Evolutionary conservation across 371 early-diverging fungal genomes (phyloP).

Genomic region (Apophysomyces trapeziformis): DNA sequence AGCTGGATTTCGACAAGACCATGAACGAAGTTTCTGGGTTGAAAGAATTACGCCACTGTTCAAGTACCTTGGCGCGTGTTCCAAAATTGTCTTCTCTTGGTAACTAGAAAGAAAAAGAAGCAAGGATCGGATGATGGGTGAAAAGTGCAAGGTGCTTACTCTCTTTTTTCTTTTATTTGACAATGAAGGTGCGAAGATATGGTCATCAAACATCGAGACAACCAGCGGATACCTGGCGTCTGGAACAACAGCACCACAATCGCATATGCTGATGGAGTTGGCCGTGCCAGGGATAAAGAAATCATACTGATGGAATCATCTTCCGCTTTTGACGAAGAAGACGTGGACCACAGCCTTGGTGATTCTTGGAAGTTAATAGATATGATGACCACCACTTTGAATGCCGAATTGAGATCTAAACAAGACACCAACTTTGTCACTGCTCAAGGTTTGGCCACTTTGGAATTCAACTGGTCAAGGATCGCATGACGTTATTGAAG

Average conservation of each 20-base stretch:
- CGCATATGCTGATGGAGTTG: slow-evolving; percentile 6
- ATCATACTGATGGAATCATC: slow-evolving; percentile 6
- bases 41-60: slow-evolving; percentile 3
- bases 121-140: not conserved
- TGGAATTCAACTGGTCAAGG: not conserved
- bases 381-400: not conserved
- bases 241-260: not conserved
- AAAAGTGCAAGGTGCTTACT: not conserved
- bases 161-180: slow-evolving; percentile 4
- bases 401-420: slow-evolving; percentile 3
- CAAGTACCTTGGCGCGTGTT: slow-evolving; percentile 3
- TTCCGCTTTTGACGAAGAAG: slow-evolving; percentile 7
- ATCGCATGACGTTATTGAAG: slow-evolving; percentile 7
- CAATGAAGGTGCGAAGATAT: not conserved
- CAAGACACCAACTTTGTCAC: slow-evolving; percentile 6
- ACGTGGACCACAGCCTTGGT: not conserved
- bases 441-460: slow-evolving; percentile 1
- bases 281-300: slow-evolving; percentile 1
- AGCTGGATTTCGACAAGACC: not conserved
- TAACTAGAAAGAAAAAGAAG: not conserved
- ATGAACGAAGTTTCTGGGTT: not conserved
- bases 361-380: slow-evolving; percentile 4
- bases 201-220: not conserved
- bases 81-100: not conserved
- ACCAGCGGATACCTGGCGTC: slow-evolving; percentile 1